Evolutionary conservation across 2,329 filamentous ascomycete species (phyloP), one percentile per base, ranked within the genome.

Genomic region (Lizonia empirigonia): DNA sequence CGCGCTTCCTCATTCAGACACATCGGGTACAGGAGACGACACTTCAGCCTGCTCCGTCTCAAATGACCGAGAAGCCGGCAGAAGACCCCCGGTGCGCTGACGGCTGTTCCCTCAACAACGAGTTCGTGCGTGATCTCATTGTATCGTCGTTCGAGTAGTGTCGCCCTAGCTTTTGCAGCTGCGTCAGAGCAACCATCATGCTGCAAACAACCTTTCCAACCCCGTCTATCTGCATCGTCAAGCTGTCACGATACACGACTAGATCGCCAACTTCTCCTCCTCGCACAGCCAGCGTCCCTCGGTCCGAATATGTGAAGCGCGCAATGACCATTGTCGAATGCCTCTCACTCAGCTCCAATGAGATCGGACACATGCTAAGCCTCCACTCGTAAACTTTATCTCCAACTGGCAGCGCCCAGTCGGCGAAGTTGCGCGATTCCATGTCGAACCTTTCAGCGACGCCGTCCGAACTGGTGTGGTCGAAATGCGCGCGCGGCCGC

Each of bases 381-480:
- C 34, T 38, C 68, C 68, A 72, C 9, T 51, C 53, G 29, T 65
- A 71, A 9, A 36, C 53, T n/a, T 40, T 53, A 7, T 50, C 58
- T 10, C 49, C 54, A 2, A 69, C 32, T 1, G 16, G 27, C 5
- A 67, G 16, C 1, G 42, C 51, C 68, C 68, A 70, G 48, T 72
- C 65, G 10, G 53, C 51, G 39, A 71, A 71, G 48, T 71, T 69
- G 12, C 38, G 36, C 29, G 68, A 65, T 38, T 72, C 67, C 67
- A 71, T 69, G n/a, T 54, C 20, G 18, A 36, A 33, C 29, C 45
- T 44, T 26, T 41, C 27, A 19, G 19, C 20, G 7, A 44, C 9
- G 6, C 60, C 61, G 2, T 56, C 22, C 3, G 51, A 27, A 10
- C 51, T 44, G 15, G 40, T 53, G 27, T 66, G 55, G 4, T 50